phyloP scores from a whole-genome alignment of 805 yeast species.

The Hanseniaspora valbyensis region DNA sequence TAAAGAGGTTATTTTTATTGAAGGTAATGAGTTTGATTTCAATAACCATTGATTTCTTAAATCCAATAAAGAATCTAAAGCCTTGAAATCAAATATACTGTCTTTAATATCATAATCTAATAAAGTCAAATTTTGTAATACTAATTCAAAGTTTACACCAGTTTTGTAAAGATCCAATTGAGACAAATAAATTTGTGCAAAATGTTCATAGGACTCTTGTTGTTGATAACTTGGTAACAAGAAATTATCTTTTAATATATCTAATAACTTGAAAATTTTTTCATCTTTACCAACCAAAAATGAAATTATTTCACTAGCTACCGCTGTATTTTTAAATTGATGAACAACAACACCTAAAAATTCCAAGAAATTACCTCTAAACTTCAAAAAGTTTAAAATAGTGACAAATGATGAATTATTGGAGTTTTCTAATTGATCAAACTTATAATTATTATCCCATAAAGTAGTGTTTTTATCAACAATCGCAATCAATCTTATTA shows the following conservation, averaged over 20 bases:
- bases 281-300: neutral
- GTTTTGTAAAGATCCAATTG: constrained; percentile 9
- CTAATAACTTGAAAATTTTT: constrained; percentile 9
- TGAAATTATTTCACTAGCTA: neutral
- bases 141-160: constrained; percentile 6
- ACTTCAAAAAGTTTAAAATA: constrained; percentile 48
- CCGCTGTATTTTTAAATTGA: constrained; percentile 33
- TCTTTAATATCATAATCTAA: constrained; percentile 12
- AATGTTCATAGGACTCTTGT: constrained; percentile 3
- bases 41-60: constrained; percentile 21
- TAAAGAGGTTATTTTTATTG: neutral
- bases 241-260: constrained; percentile 1
- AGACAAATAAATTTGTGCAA: constrained; percentile 6
- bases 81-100: constrained; percentile 34
- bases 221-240: neutral
- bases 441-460: constrained; percentile 41
- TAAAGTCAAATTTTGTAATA: neutral
- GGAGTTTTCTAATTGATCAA: constrained; percentile 27
- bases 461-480: constrained; percentile 38
- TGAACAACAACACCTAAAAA: constrained; percentile 67
- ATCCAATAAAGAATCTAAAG: constrained; percentile 31
- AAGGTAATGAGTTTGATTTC: constrained; percentile 15
- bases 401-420: constrained; percentile 36
- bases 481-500: constrained; percentile 44
- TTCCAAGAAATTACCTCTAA: constrained; percentile 51